phyloP scores from a whole-genome alignment of 2,329 filamentous ascomycete species.

The Ampelomyces quisqualis region DNA sequence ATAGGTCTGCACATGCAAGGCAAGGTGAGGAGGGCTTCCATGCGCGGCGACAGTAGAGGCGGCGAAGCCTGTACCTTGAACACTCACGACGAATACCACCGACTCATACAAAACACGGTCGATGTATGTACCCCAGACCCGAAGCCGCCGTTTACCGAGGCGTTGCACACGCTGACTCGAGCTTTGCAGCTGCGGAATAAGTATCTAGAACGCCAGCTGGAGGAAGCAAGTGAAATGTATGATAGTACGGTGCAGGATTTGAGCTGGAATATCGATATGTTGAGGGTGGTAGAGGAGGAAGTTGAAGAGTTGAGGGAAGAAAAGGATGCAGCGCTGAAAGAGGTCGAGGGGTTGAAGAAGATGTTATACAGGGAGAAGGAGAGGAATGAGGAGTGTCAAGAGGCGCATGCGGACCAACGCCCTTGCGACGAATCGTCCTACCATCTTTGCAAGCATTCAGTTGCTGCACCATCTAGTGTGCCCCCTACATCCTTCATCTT shows the following conservation, averaged over 20 bases:
- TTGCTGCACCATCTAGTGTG: no score
- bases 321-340: background rate
- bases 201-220: conserved; percentile 9
- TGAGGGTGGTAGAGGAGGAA: background rate
- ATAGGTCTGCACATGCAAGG: no score
- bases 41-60: no score
- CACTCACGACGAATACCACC: no score
- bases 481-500: background rate
- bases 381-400: background rate
- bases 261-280: conserved; percentile 6
- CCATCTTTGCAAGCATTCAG: no score
- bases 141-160: background rate
- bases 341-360: background rate
- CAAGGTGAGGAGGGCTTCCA: no score
- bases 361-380: background rate
- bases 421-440: no score
- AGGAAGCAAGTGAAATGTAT: conserved; percentile 5
- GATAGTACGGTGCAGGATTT: conserved; percentile 6
- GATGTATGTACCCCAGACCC: background rate
- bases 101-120: conserved; percentile 1
- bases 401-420: no score
- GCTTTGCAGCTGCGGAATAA: conserved; percentile 6
- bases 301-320: background rate
- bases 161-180: conserved; percentile 4
- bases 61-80: no score